Base-by-base conservation (phyloP, 352 stramenopile species). In the Phytophthora capsici region DNA sequence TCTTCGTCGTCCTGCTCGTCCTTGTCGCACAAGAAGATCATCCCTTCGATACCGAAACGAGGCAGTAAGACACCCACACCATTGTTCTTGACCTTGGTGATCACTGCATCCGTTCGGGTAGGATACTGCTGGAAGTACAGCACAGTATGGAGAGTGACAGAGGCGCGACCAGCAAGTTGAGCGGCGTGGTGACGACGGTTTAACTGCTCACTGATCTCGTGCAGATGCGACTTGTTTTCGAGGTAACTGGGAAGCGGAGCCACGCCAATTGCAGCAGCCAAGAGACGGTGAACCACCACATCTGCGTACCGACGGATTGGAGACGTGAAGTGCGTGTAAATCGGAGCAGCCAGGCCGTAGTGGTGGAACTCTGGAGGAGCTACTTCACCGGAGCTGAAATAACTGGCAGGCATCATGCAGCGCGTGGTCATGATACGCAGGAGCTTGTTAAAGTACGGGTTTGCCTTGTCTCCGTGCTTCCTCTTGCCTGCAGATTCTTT, bases 251-350 rank as follows among this genome's bases (percentile, higher is more conserved):
- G 98, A 37, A 99, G 82, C 10, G 96, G 90, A 10, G 88, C 85
- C n/a, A 99, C 92, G 16, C 94, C 95, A 51, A 99, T 98, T 20
- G 97, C 92, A 9, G 97, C 98, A 30, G 96, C 96, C 3, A 99
- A 74, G 17, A 99, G 69, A 0, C 98, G 94, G 77, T 99, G 98
- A 19, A 99, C 97, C 43, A 99, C 95, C 16, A 99, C 94, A 76
- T 99, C 98, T 1, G 98, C 96, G 78, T 99, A 94, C 4, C 95
- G 89, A 53, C 94, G 88, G 77, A 99, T 99, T 4, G 98, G 98
- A n/a, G 94, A 99, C 26, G 98, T 99, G 69, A 99, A 99, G 77
- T 99, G 98, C 30, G 98, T 99, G 79, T 99, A 99, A 23, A 99
- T 98, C 5, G 96, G 94, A 8, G 97, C 97, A 10, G 97, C 98